A percentile compares a stretch with the other conserved stretches of the same genome.
Conservation (phyloP, 148 eudicot species). For the Rhododendron vialii region DNA sequence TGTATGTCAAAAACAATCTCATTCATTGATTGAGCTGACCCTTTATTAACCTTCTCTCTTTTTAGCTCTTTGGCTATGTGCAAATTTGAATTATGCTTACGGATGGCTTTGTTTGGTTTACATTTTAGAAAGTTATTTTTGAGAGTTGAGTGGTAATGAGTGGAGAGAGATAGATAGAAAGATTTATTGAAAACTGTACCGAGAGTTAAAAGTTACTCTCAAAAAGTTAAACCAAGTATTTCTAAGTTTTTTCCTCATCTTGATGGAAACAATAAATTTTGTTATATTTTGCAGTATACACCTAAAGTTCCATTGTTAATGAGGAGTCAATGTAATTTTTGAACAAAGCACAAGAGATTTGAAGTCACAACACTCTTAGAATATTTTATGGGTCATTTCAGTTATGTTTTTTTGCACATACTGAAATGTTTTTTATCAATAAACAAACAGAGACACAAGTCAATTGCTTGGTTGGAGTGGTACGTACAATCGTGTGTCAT, state of each 20-base stretch:
- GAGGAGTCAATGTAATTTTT: not conserved
- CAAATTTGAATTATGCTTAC: not conserved
- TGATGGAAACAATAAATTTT: not conserved
- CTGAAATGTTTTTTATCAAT: too few relatives aligned
- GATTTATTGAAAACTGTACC: too few relatives aligned
- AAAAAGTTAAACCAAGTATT: too few relatives aligned
- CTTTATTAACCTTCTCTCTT: not conserved
- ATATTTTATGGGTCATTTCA: too few relatives aligned
- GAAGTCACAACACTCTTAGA: not conserved
- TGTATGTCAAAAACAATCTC: not conserved
- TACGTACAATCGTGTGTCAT: too few relatives aligned
- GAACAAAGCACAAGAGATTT: not conserved
- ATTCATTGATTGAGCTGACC: not conserved
- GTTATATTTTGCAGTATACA: not conserved
- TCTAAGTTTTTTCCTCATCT: not conserved
- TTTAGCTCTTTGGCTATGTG: not conserved
- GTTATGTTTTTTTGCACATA: too few relatives aligned
- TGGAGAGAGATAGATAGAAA: too few relatives aligned
- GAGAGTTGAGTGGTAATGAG: too few relatives aligned
- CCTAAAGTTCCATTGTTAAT: not conserved
- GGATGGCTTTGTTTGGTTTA: not conserved
- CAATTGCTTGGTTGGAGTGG: too few relatives aligned
- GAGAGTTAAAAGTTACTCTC: too few relatives aligned
- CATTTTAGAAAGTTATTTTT: too few relatives aligned
- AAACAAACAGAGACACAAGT: too few relatives aligned